Evolutionary conservation across 176 grass and related monocot species (phyloP).

Genomic region (Carex scoparia): DNA sequence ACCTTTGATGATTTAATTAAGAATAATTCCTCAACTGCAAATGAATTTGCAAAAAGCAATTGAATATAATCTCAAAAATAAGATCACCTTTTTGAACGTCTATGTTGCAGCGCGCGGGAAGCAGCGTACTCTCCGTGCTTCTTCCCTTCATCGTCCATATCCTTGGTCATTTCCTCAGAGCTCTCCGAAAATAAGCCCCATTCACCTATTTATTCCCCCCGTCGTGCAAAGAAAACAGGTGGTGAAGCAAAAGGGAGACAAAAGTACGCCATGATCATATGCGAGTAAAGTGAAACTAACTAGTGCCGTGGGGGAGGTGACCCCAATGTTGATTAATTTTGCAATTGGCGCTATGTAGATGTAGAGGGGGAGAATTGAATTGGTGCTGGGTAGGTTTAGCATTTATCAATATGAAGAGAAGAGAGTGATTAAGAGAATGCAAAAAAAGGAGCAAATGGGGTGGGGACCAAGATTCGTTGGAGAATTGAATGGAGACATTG

Average conservation of each 20-base stretch:
- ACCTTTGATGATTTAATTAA: neutral
- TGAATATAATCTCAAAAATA: too few relatives aligned
- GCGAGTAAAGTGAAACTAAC: too few relatives aligned
- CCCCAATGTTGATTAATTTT: neutral
- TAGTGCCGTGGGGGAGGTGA: neutral
- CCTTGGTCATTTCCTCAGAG: neutral
- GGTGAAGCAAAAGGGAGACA: neutral
- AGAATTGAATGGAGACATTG: conserved; percentile 24
- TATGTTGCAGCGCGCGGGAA: neutral
- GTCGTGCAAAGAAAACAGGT: neutral
- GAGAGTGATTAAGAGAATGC: neutral
- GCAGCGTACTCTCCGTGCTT: neutral
- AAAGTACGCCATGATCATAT: neutral
- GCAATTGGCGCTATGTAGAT: neutral
- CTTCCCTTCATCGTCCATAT: neutral
- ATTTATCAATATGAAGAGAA: neutral
- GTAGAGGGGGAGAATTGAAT: too few relatives aligned
- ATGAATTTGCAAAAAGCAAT: neutral
- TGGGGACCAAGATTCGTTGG: conserved; percentile 1
- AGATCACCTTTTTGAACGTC: conserved; percentile 20
- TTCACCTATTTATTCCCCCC: neutral
- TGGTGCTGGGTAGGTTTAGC: neutral
- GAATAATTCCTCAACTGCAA: neutral
- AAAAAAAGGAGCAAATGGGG: neutral
- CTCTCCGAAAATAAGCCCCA: neutral